Evolutionary conservation across 2,329 filamentous ascomycete species (phyloP).

Genomic region (Venturia pyrina): DNA sequence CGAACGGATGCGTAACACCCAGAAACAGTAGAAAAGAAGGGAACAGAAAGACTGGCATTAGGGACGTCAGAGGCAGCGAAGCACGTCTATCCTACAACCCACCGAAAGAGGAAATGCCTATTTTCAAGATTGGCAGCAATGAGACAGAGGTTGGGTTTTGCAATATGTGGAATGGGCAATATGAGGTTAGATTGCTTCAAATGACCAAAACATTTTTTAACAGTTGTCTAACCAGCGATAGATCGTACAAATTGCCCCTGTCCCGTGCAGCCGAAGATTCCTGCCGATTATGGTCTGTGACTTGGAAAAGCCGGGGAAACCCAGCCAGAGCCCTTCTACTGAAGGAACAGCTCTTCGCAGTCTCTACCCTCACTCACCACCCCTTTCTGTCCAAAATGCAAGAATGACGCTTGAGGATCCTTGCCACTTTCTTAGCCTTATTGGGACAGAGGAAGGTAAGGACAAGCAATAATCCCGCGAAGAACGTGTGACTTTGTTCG

Average conservation of each 20-base stretch:
- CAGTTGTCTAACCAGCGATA: background rate
- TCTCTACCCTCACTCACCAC: background rate
- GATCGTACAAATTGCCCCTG: background rate
- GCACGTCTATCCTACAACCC: background rate
- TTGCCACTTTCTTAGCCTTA: too few species aligned
- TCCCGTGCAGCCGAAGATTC: background rate
- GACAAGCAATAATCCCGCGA: too few species aligned
- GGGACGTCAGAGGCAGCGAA: background rate
- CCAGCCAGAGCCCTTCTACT: background rate
- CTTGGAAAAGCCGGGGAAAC: background rate
- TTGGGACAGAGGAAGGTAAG: too few species aligned
- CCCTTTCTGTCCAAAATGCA: background rate
- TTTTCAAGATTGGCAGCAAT: background rate
- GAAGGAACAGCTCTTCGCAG: background rate
- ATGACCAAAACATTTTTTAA: conserved; percentile 2
- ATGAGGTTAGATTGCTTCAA: conserved; percentile 12
- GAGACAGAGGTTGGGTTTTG: background rate
- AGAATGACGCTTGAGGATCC: background rate
- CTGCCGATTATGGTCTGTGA: background rate
- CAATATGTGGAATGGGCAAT: background rate
- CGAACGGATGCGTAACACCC: background rate
- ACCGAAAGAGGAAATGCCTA: background rate
- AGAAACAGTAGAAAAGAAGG: background rate
- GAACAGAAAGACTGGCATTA: background rate
- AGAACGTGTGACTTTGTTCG: too few species aligned